Percentiles rank a stretch among this genome's conserved stretches.
Conservation (phyloP, 345 rosid species). For the Passiflora organensis region DNA sequence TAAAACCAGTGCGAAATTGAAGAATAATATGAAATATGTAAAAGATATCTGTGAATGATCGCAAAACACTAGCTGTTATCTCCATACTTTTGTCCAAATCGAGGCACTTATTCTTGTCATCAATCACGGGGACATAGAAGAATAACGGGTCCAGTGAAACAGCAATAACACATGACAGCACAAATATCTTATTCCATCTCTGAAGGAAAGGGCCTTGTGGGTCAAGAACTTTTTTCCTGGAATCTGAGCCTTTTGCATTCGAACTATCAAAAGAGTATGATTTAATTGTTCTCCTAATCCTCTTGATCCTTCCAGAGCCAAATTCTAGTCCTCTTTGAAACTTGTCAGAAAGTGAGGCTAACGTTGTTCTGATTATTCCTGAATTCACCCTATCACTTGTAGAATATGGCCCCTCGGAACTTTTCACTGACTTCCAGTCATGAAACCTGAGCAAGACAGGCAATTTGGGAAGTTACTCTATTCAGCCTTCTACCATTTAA, state of each 20-base stretch:
- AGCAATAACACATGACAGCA: constrained; percentile 75
- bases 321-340: constrained; percentile 51
- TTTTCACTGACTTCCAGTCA: constrained; percentile 61
- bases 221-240: constrained; percentile 60
- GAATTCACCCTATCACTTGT: constrained; percentile 23
- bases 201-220: constrained; percentile 92
- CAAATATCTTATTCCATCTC: constrained; percentile 94
- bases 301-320: constrained; percentile 51
- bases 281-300: constrained; percentile 44
- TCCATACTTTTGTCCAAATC: constrained; percentile 65
- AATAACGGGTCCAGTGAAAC: constrained; percentile 91
- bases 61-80: constrained; percentile 69
- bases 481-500: background rate
- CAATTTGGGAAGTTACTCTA: background rate
- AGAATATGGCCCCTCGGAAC: constrained; percentile 36
- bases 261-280: constrained; percentile 45
- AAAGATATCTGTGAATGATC: constrained; percentile 79
- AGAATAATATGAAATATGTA: constrained; percentile 75
- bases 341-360: constrained; percentile 54
- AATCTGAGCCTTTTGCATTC: constrained; percentile 40
- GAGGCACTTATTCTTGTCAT: constrained; percentile 54
- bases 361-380: constrained; percentile 39
- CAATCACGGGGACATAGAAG: constrained; percentile 70
- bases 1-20: constrained; percentile 88
- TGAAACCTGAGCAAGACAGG: constrained; percentile 50